Conservation (phyloP, 2,329 filamentous ascomycete species). For the Penicillium sp. region DNA sequence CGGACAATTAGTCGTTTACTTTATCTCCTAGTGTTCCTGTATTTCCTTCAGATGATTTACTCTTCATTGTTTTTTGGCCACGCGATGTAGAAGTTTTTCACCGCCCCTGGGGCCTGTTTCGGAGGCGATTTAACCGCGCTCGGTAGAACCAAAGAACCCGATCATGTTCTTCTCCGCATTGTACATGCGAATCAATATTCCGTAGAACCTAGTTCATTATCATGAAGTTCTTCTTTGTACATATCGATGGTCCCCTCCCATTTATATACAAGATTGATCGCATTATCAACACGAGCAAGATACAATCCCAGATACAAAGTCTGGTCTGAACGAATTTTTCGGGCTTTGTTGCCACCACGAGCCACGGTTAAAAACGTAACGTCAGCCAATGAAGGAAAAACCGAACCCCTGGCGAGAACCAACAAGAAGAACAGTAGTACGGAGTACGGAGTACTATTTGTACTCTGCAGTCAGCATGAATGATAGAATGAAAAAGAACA, state of each 20-base stretch:
- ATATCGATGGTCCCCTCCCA: not conserved
- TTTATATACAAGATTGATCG: not conserved
- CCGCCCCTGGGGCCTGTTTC: slow-evolving; percentile 15
- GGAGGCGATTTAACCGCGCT: slow-evolving; percentile 22
- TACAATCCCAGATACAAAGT: not conserved
- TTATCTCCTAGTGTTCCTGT: no score
- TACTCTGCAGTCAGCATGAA: slow-evolving; percentile 10
- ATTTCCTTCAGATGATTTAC: not conserved
- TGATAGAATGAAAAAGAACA: slow-evolving; percentile 11
- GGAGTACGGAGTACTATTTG: no score
- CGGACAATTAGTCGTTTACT: not conserved
- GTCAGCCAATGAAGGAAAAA: slow-evolving; percentile 9
- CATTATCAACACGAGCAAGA: not conserved
- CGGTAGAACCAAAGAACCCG: slow-evolving; percentile 13
- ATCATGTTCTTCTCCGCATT: slow-evolving; percentile 4
- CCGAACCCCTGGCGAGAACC: slow-evolving; percentile 8
- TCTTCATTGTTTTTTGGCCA: slow-evolving; percentile 4
- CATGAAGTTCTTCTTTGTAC: not conserved
- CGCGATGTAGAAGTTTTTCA: slow-evolving; percentile 20
- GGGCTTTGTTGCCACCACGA: slow-evolving; percentile 19
- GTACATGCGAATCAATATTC: not conserved
- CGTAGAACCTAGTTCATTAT: not conserved
- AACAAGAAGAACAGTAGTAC: no score
- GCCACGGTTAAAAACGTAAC: slow-evolving; percentile 11
- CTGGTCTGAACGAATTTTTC: not conserved